Conservation (phyloP, 306 rosid genomes). For the Cicer judaicum region DNA sequence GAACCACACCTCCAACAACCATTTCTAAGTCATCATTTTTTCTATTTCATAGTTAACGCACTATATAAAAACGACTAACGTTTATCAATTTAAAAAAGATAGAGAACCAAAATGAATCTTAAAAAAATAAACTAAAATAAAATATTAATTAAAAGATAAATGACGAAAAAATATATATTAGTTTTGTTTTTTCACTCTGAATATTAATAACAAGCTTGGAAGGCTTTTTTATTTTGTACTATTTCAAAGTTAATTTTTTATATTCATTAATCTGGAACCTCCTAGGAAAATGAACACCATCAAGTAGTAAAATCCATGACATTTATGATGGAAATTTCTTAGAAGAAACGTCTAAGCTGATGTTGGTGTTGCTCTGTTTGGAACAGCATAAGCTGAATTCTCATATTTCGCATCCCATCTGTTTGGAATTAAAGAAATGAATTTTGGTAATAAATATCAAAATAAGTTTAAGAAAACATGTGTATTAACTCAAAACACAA, state of each 20-base stretch:
- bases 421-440: constrained; percentile 36
- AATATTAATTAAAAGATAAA: too few relatives aligned
- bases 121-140: too few relatives aligned
- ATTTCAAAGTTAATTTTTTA: background rate
- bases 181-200: background rate
- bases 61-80: too few relatives aligned
- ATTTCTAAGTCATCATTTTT: too few relatives aligned
- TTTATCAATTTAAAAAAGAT: too few relatives aligned
- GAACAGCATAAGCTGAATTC: constrained; percentile 61
- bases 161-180: too few relatives aligned
- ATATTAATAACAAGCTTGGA: background rate
- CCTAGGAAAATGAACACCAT: constrained; percentile 3
- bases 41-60: too few relatives aligned
- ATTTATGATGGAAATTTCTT: background rate
- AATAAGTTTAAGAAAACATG: constrained; percentile 6
- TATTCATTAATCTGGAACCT: constrained; percentile 17
- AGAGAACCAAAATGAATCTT: too few relatives aligned
- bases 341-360: constrained; percentile 37
- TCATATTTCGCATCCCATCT: constrained; percentile 91
- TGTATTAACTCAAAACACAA: constrained; percentile 10
- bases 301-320: constrained; percentile 10
- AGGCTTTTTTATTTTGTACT: background rate
- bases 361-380: constrained; percentile 17
- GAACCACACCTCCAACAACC: too few relatives aligned
- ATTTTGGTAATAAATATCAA: background rate